These are phyloP conservation scores for Cytospora mali DNA, from an alignment of 2,329 filamentous ascomycete genomes.

Conservation along the genomic window DNA sequence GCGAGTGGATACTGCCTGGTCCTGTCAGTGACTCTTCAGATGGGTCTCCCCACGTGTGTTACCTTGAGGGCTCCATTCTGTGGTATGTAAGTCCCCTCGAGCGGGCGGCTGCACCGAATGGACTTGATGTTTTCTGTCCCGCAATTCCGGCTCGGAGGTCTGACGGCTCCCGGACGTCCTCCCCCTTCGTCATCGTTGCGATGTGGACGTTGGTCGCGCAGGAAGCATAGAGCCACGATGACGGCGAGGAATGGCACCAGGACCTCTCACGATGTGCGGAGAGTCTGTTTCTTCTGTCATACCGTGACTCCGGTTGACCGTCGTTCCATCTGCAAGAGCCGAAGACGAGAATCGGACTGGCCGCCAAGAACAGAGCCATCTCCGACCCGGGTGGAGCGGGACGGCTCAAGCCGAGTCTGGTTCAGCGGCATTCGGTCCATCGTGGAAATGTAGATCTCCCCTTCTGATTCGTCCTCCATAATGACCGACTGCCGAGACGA, in stretches of 20 bases:
- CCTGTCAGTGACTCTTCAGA: background rate
- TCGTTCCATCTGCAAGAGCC: background rate
- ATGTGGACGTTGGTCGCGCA: background rate
- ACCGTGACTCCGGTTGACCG: background rate
- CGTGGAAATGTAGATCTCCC: background rate
- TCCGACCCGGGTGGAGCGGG: background rate
- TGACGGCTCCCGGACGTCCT: background rate
- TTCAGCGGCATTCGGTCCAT: background rate
- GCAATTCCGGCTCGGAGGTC: background rate
- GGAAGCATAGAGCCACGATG: background rate
- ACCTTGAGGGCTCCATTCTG: background rate
- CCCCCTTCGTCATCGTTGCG: background rate
- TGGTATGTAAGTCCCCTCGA: background rate
- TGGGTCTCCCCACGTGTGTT: slow-evolving; percentile 16
- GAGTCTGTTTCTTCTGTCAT: background rate
- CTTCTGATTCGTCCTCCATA: background rate
- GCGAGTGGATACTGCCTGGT: background rate
- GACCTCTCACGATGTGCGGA: background rate
- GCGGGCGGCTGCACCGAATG: background rate
- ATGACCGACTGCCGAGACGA: background rate
- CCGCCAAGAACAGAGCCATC: background rate
- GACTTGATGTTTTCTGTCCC: background rate
- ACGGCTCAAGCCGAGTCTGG: background rate
- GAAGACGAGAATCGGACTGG: background rate
- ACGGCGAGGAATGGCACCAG: background rate